These are phyloP conservation scores for Zostera marina DNA, from an alignment of 116 monocot species.

Conservation along the genomic window DNA sequence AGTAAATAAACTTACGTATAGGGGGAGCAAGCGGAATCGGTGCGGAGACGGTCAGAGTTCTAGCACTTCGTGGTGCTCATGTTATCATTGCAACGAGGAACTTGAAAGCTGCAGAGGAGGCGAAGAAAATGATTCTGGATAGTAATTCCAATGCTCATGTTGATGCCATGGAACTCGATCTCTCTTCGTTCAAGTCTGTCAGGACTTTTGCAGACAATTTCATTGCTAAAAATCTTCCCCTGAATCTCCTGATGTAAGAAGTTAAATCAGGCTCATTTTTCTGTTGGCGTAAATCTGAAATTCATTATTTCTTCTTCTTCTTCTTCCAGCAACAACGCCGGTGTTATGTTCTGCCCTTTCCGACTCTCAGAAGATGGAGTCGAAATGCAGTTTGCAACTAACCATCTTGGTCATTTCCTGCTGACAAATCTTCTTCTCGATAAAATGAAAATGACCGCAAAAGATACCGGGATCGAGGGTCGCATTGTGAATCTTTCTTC, in stretches of 20 bases:
- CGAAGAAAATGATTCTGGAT: constrained; percentile 32
- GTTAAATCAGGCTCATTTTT: not conserved
- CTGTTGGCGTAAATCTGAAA: not conserved
- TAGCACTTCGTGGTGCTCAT: constrained; percentile 68
- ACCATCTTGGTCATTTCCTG: constrained; percentile 91
- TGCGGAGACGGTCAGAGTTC: constrained; percentile 61
- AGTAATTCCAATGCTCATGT: constrained; percentile 28
- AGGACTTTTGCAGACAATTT: constrained; percentile 47
- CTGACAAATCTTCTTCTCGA: constrained; percentile 89
- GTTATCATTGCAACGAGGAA: constrained; percentile 83
- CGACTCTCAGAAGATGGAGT: constrained; percentile 82
- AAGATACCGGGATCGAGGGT: constrained; percentile 49
- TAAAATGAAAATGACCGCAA: constrained; percentile 76
- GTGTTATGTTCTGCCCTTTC: constrained; percentile 89
- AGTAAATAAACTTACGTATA: constrained; percentile 3
- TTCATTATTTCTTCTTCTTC: too few species aligned
- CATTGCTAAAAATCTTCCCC: constrained; percentile 43
- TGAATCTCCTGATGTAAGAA: constrained; percentile 71
- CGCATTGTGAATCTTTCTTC: constrained; percentile 92
- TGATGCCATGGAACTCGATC: constrained; percentile 68
- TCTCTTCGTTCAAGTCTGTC: constrained; percentile 71
- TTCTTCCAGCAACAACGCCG: constrained; percentile 76
- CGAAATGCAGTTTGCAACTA: constrained; percentile 93
- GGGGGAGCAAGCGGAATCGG: constrained; percentile 94
- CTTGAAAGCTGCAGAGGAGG: constrained; percentile 35